Evolutionary conservation across 2,329 filamentous ascomycete species (phyloP).

Genomic region (Aspergillus sp.): DNA sequence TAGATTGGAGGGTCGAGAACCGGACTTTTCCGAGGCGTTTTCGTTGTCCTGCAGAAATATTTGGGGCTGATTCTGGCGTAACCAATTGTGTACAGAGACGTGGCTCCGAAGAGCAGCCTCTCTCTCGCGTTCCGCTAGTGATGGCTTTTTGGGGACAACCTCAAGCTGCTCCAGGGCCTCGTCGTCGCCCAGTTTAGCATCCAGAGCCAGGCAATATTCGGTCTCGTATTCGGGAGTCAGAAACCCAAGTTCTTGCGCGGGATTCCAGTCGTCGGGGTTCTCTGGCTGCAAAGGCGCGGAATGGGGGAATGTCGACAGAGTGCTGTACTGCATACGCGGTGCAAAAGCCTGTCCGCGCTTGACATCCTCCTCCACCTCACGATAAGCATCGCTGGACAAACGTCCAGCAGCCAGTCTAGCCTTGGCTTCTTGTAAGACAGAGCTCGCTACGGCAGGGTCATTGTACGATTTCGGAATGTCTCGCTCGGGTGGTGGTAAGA

Average conservation of each 20-base stretch:
- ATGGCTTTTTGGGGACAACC: conserved; percentile 37
- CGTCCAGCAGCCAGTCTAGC: conserved; percentile 39
- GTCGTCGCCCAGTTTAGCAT: conserved; percentile 43
- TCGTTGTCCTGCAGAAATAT: conserved; percentile 80
- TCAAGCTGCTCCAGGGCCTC: conserved; percentile 57
- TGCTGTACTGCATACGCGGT: conserved; percentile 36
- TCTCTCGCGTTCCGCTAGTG: conserved; percentile 56
- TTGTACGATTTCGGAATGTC: conserved; percentile 35
- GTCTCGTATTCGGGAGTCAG: conserved; percentile 48
- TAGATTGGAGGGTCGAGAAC: conserved; percentile 41
- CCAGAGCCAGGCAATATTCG: conserved; percentile 45
- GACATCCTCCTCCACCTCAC: conserved; percentile 42
- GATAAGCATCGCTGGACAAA: conserved; percentile 39
- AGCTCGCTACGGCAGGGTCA: conserved; percentile 35
- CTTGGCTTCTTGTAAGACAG: conserved; percentile 44
- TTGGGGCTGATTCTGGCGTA: conserved; percentile 79
- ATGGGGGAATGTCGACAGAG: conserved; percentile 37
- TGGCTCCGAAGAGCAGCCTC: conserved; percentile 71
- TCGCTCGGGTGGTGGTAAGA: conserved; percentile 50
- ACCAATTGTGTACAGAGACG: conserved; percentile 93
- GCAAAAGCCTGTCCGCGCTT: conserved; percentile 43
- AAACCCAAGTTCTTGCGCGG: conserved; percentile 44
- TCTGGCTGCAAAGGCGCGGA: conserved; percentile 22
- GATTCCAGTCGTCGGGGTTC: conserved; percentile 20
- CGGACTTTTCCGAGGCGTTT: conserved; percentile 45